A percentile compares a stretch with the other conserved stretches of the same genome.
These are phyloP conservation scores for Imleria badia DNA, from an alignment of 768 basidiomycete genomes.

Conservation along the genomic window DNA sequence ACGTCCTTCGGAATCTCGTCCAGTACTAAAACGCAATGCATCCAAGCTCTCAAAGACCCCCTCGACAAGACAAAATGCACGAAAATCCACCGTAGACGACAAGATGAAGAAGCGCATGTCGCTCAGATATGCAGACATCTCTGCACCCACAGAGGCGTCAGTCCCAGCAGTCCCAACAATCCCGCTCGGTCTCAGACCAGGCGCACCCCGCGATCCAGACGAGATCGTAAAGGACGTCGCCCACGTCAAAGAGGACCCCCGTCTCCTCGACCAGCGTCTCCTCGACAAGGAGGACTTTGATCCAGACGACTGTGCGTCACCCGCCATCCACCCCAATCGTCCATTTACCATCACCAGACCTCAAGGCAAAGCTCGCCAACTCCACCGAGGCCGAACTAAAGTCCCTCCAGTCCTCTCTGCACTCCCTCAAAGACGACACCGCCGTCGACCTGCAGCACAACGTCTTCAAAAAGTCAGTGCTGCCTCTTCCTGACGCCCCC, in stretches of 20 bases:
- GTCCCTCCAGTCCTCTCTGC: conserved; percentile 74
- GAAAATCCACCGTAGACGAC: conserved; percentile 64
- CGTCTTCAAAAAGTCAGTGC: conserved; percentile 85
- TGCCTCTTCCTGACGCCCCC: not conserved
- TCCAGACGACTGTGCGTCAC: conserved; percentile 78
- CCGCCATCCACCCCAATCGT: not conserved
- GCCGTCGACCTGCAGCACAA: conserved; percentile 82
- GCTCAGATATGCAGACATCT: conserved; percentile 87
- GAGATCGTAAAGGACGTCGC: conserved; percentile 47
- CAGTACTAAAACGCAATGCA: conserved; percentile 32
- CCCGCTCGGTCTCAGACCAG: conserved; percentile 44
- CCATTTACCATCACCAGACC: conserved; percentile 42
- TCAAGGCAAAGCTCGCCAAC: conserved; percentile 86
- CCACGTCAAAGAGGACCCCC: conserved; percentile 54
- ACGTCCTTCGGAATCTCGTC: conserved; percentile 45
- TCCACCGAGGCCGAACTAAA: conserved; percentile 82
- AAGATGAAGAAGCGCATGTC: conserved; percentile 97
- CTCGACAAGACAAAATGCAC: conserved; percentile 40
- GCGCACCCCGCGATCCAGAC: conserved; percentile 40
- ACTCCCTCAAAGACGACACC: conserved; percentile 66
- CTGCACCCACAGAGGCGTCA: conserved; percentile 57
- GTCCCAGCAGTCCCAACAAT: conserved; percentile 61
- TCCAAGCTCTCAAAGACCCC: conserved; percentile 32
- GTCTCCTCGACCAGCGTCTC: conserved; percentile 52
- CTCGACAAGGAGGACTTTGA: conserved; percentile 83